These are phyloP conservation scores for Beauveria varroae DNA, from an alignment of 2,329 filamentous ascomycete genomes.

Conservation along the genomic window DNA sequence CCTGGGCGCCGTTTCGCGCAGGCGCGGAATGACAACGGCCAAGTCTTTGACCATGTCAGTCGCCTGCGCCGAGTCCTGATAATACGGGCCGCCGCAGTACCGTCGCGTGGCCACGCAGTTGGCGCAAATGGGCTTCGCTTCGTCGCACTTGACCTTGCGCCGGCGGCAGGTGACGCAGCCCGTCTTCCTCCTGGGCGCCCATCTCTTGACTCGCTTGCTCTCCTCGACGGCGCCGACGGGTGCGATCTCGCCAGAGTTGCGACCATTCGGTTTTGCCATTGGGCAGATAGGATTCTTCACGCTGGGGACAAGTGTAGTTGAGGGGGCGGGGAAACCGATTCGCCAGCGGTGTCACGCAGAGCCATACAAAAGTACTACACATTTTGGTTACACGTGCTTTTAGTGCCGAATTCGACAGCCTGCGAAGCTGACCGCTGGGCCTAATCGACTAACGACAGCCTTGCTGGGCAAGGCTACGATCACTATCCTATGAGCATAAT, in stretches of 20 bases:
- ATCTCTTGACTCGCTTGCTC: constrained; percentile 3
- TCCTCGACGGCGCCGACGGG: not conserved
- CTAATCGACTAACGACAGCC: not conserved
- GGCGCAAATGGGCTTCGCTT: constrained; percentile 8
- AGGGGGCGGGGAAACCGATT: not conserved
- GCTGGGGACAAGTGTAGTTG: not conserved
- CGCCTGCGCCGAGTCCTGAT: constrained; percentile 8
- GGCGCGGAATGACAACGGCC: not conserved
- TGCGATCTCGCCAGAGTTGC: not conserved
- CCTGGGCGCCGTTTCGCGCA: not conserved
- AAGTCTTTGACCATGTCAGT: not conserved
- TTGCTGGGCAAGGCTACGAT: not conserved
- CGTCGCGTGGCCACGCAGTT: constrained; percentile 7
- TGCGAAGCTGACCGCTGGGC: too few species aligned
- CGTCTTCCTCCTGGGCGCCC: constrained; percentile 5
- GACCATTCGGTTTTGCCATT: not conserved
- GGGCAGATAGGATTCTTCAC: not conserved
- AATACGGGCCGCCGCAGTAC: constrained; percentile 8
- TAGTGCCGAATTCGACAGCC: too few species aligned
- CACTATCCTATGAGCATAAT: not conserved
- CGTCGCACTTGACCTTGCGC: constrained; percentile 5
- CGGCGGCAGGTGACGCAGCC: constrained; percentile 8
- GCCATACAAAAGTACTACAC: not conserved
- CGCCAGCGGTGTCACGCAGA: not conserved
- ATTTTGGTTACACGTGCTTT: not conserved